Percentiles rank a stretch among this genome's conserved stretches.
Conservation (phyloP, 208 protist species). For the Crithidia acanthocephali region DNA sequence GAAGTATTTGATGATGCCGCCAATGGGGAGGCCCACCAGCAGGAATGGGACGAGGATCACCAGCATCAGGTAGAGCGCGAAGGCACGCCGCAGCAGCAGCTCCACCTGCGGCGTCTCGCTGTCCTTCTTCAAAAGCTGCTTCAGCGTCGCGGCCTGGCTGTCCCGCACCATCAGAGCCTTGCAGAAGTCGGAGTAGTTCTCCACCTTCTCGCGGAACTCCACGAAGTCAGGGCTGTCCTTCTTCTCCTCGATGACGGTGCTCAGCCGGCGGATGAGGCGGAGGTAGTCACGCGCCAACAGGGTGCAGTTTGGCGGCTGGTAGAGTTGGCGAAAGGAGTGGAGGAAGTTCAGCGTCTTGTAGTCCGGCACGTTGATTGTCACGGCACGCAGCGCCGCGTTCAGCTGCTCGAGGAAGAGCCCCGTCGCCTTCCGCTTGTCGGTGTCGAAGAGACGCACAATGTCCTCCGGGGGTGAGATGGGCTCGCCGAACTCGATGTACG, state of each 20-base stretch:
- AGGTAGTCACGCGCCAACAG: slow-evolving; percentile 83
- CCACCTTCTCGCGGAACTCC: slow-evolving; percentile 75
- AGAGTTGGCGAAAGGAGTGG: slow-evolving; percentile 90
- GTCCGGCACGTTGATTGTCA: slow-evolving; percentile 93
- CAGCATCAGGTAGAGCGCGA: slow-evolving; percentile 79
- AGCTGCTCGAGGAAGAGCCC: slow-evolving; percentile 83
- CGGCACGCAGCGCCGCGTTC: slow-evolving; percentile 73
- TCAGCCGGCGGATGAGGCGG: slow-evolving; percentile 83
- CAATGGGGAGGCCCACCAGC: slow-evolving; percentile 80
- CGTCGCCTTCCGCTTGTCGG: slow-evolving; percentile 84
- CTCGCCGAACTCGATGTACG: slow-evolving; percentile 90
- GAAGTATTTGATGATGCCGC: slow-evolving; percentile 59
- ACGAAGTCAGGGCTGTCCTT: slow-evolving; percentile 65
- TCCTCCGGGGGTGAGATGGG: slow-evolving; percentile 77
- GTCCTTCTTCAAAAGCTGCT: slow-evolving; percentile 58
- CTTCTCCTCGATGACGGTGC: slow-evolving; percentile 71
- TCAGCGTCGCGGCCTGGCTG: slow-evolving; percentile 86
- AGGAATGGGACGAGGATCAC: slow-evolving; percentile 88
- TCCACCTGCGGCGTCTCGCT: slow-evolving; percentile 58
- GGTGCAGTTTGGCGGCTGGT: slow-evolving; percentile 83
- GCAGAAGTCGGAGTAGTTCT: slow-evolving; percentile 87
- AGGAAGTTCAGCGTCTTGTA: slow-evolving; percentile 90
- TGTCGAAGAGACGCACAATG: slow-evolving; percentile 71
- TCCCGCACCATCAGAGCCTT: slow-evolving; percentile 83
- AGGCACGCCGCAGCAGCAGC: slow-evolving; percentile 71